Evolutionary conservation across 2,329 filamentous ascomycete genomes (phyloP).

Genomic region (Phialemoniopsis sp.): DNA sequence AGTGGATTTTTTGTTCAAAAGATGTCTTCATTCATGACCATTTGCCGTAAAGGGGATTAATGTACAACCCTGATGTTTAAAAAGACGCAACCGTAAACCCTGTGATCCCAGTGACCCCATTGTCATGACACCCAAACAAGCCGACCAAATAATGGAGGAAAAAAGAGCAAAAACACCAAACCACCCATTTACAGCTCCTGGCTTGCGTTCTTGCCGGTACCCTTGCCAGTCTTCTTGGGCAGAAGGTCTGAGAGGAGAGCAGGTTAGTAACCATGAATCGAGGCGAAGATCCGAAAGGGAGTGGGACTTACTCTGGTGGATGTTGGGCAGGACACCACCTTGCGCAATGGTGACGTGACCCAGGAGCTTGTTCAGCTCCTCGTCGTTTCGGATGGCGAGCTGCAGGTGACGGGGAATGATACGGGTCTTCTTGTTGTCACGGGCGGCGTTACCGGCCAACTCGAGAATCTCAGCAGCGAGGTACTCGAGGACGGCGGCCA

Average conservation of each 20-base stretch:
- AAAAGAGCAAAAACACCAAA: conserved; percentile 38
- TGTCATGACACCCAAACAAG: conserved; percentile 75
- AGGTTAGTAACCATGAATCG: conserved; percentile 13
- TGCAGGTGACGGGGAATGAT: conserved; percentile 99
- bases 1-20: conserved; percentile 32
- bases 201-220: conserved; percentile 83
- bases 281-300: background rate
- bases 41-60: conserved; percentile 62
- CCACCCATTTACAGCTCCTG: conserved; percentile 77
- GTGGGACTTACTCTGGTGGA: conserved; percentile 79
- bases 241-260: conserved; percentile 69
- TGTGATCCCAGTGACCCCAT: conserved; percentile 68
- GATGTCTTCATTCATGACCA: conserved; percentile 60
- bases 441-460: conserved; percentile 95
- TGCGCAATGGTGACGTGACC: conserved; percentile 96
- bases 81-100: conserved; percentile 66
- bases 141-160: conserved; percentile 42
- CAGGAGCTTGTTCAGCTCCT: conserved; percentile 98
- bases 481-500: conserved; percentile 96
- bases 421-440: conserved; percentile 99
- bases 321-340: conserved; percentile 95
- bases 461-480: conserved; percentile 98
- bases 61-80: conserved; percentile 66
- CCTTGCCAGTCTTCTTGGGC: conserved; percentile 99
- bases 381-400: conserved; percentile 98